Evolutionary conservation across 73 alveolate species (phyloP).

Genomic region (Paramecium primaurelia): DNA sequence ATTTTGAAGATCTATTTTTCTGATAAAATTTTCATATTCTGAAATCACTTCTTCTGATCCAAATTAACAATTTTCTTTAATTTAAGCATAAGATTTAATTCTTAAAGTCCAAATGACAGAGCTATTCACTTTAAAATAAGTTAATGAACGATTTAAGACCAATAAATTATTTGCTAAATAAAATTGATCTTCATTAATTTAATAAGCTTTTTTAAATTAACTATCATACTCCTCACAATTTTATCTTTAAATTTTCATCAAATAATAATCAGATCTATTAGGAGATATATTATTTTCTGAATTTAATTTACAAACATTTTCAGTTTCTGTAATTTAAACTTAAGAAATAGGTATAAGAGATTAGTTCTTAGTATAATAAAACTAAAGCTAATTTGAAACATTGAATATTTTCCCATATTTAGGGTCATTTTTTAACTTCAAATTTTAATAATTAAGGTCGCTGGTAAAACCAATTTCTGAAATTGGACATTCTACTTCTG

Average conservation of each 20-base stretch:
- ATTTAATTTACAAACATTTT: neutral
- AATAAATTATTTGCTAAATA: neutral
- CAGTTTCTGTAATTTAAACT: neutral
- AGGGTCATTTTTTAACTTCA: neutral
- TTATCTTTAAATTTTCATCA: neutral
- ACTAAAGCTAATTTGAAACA: neutral
- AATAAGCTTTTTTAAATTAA: neutral
- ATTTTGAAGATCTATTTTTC: neutral
- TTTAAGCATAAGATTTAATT: neutral
- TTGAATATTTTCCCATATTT: neutral
- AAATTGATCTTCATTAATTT: neutral
- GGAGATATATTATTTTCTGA: constrained; percentile 1
- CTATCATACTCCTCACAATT: neutral
- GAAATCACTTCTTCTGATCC: neutral
- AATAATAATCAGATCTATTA: neutral
- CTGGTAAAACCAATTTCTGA: neutral
- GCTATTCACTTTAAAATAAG: neutral
- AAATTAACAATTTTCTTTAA: neutral
- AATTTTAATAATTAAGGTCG: neutral
- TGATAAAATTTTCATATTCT: neutral
- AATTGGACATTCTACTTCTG: neutral
- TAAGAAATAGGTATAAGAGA: neutral
- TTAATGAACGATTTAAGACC: neutral
- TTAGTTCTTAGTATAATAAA: neutral
- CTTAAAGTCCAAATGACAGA: neutral